Percentiles rank a stretch among this genome's conserved stretches.
Evolutionary conservation across 495 filamentous ascomycete genomes (phyloP).

Genomic region (Delitschia confertaspora): DNA sequence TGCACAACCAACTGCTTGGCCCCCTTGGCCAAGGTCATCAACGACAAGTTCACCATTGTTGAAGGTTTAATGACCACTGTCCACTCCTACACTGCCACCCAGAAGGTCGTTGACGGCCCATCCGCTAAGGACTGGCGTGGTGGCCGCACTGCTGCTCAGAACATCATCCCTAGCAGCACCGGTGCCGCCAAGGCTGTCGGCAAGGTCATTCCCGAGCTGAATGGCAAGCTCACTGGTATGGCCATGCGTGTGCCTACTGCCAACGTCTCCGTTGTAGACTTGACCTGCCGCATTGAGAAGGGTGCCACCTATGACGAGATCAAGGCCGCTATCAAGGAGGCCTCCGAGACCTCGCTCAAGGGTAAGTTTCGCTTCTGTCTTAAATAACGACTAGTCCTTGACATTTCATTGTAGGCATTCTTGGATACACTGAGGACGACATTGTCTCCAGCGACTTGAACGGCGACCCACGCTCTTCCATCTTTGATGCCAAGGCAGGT

Average conservation of each 20-base stretch:
- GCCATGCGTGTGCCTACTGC: constrained; percentile 96
- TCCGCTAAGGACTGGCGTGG: constrained; percentile 99
- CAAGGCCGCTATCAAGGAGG: constrained; percentile 85
- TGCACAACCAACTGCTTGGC: constrained; percentile 99
- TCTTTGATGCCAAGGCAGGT: constrained; percentile 99
- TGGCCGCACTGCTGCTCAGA: constrained; percentile 95
- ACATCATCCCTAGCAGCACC: constrained; percentile 99
- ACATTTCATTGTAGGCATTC: constrained; percentile 65
- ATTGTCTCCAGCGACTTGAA: constrained; percentile 89
- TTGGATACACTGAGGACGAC: constrained; percentile 95
- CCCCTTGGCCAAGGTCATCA: constrained; percentile 95
- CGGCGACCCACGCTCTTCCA: constrained; percentile 85
- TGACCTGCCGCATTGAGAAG: constrained; percentile 92
- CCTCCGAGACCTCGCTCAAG: constrained; percentile 74
- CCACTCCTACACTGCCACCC: constrained; percentile 99
- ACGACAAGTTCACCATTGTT: constrained; percentile 95
- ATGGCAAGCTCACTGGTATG: constrained; percentile 99
- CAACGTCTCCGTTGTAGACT: constrained; percentile 98
- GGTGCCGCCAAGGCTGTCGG: constrained; percentile 99
- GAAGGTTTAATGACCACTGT: constrained; percentile 99
- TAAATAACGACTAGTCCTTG: no score
- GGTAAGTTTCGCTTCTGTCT: constrained; percentile 40
- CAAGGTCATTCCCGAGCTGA: constrained; percentile 94
- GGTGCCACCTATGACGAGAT: constrained; percentile 81
- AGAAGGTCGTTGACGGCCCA: constrained; percentile 98